Evolutionary conservation across 2,329 filamentous ascomycete species (phyloP), one percentile per base, ranked within the genome.

Genomic region (Claviceps humidiphila): DNA sequence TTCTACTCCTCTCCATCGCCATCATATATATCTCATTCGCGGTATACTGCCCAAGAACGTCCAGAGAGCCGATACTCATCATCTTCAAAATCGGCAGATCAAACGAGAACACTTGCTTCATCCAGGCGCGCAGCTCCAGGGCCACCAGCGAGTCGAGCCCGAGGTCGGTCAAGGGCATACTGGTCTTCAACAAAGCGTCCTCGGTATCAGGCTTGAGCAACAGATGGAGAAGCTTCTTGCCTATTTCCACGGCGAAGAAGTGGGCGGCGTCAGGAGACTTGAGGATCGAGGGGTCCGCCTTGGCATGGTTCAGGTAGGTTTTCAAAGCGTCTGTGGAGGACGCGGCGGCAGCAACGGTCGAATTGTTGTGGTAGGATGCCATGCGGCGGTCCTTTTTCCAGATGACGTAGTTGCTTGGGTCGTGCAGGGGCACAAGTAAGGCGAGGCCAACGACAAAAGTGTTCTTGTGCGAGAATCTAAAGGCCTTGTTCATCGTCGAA

Each of bases 131-230:
- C 20, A 63, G 40, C 49, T 63, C 61, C 5, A 63, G 47, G 1
- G 52, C 58, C 0, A 61, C 54, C 13, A 63, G 42, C 3, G 59
- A 61, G 41, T 63, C 61, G 11, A 61, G 8, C 8, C 58, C 59
- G 7, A 61, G 39, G 3, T 57, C 57, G 24, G 34, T 43, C 34
- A 59, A 54, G 6, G 45, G 24, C 48, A 24, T 8, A 1, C 22
- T 41, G 24, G 45, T 50, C 24, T 51, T 24, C 46, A 16, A 50
- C 30, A 34, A 34, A 11, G 30, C 30, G 3, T 11, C 37, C 8
- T 50, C 55, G 24, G 52, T 54, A 8, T 58, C 47, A 4, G 51
- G 22, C 22, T 53, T 56, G 37, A 61, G 55, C 43, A 56, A 26
- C 17, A 62, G 54, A 1, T 40, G 49, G 9, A 57, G 53, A 0